These are phyloP conservation scores for Xylaria cubensis DNA, from an alignment of 495 filamentous ascomycete genomes.

Conservation along the genomic window DNA sequence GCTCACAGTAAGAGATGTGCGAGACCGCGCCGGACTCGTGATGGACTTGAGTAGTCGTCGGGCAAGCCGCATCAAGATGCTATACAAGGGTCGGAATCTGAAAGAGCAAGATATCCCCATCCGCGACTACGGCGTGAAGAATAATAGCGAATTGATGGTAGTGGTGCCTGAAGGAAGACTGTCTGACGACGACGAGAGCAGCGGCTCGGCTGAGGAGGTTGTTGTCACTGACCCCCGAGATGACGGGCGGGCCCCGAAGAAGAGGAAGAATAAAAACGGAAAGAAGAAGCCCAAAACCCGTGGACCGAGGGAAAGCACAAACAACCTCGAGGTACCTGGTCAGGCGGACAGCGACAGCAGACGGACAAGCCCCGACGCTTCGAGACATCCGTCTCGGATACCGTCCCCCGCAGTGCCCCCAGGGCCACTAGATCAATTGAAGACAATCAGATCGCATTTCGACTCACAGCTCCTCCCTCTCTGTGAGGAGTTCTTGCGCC, in stretches of 20 bases:
- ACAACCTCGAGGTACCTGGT: conserved; percentile 42
- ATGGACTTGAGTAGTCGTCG: conserved; percentile 66
- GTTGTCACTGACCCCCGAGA: conserved; percentile 42
- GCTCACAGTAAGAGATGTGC: conserved; percentile 70
- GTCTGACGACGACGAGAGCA: conserved; percentile 60
- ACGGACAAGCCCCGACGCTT: conserved; percentile 33
- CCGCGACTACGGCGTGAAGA: conserved; percentile 77
- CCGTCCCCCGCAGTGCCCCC: conserved; percentile 45
- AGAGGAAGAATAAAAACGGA: conserved; percentile 43
- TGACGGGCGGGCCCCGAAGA: conserved; percentile 46
- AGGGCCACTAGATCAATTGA: conserved; percentile 72
- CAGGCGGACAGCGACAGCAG: conserved; percentile 29
- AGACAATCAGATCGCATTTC: conserved; percentile 70
- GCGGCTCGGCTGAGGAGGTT: conserved; percentile 56
- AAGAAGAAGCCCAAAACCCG: conserved; percentile 41
- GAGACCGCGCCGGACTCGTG: conserved; percentile 67
- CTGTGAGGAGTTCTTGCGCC: conserved; percentile 66
- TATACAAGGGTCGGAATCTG: conserved; percentile 83
- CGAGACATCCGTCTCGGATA: conserved; percentile 38
- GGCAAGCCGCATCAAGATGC: conserved; percentile 64
- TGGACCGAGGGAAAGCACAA: conserved; percentile 45
- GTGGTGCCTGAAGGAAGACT: conserved; percentile 58
- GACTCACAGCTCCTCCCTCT: conserved; percentile 69
- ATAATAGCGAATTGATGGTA: conserved; percentile 73
- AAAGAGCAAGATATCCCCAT: conserved; percentile 70